A percentile compares a stretch with the other conserved stretches of the same genome.
Conservation (phyloP, 192 early-diverging fungal genomes). For the Coemansia sp. region DNA sequence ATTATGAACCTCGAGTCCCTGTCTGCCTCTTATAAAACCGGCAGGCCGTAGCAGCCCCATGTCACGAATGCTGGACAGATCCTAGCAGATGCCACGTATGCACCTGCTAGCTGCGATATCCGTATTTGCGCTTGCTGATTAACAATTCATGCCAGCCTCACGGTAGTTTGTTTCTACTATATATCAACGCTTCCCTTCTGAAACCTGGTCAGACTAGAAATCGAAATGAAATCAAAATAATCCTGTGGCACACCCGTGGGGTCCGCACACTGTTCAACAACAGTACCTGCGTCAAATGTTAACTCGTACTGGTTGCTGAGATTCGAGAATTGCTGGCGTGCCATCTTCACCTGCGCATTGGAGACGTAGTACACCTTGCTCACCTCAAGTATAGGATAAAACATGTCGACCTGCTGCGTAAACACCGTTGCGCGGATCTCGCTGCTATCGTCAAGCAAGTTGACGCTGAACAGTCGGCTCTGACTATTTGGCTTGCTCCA, state of each 20-base stretch:
- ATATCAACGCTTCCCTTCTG: constrained; percentile 72
- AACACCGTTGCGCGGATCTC: constrained; percentile 97
- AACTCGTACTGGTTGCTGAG: constrained; percentile 94
- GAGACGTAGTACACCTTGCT: constrained; percentile 85
- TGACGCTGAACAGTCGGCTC: constrained; percentile 88
- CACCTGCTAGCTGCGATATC: too few species aligned
- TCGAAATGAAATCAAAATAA: constrained; percentile 68
- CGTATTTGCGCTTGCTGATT: too few species aligned
- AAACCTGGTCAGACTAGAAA: constrained; percentile 64
- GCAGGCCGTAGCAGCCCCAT: too few species aligned
- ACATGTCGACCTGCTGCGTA: constrained; percentile 78
- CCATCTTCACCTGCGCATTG: constrained; percentile 77
- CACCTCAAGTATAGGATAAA: constrained; percentile 77
- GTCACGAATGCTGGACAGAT: too few species aligned
- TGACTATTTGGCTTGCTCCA: constrained; percentile 81
- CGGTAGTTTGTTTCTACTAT: too few species aligned
- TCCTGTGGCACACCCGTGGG: constrained; percentile 36
- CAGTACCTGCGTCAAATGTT: constrained; percentile 69
- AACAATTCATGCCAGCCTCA: too few species aligned
- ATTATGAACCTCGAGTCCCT: too few species aligned
- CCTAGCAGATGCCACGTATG: too few species aligned
- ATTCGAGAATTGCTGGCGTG: constrained; percentile 80
- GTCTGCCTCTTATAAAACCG: too few species aligned
- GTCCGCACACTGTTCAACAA: constrained; percentile 61
- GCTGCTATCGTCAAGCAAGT: constrained; percentile 83